Percentiles rank a stretch among this genome's conserved stretches.
Conservation (phyloP, 2,329 filamentous ascomycete species). For the Exophiala phaeomuriformis region DNA sequence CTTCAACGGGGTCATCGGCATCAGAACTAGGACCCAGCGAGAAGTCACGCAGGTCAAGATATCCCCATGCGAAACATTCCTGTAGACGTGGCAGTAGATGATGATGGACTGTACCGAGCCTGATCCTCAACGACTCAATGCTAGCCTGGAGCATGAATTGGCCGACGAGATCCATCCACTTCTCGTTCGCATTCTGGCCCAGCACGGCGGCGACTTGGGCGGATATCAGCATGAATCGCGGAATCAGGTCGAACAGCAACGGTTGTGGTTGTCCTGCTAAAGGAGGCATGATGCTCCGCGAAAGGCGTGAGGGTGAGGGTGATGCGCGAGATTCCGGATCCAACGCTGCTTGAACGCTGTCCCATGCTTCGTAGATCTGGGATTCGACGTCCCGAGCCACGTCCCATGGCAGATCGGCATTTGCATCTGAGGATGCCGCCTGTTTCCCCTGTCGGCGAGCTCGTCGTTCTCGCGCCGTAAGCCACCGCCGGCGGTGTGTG, state of each 20-base stretch:
- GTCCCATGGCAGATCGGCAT: not conserved
- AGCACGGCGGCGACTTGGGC: constrained; percentile 13
- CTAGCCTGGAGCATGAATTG: constrained; percentile 24
- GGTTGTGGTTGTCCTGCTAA: not conserved
- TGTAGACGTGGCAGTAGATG: constrained; percentile 10
- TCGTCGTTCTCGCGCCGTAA: not conserved
- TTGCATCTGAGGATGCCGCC: not conserved
- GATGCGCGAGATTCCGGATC: too few species aligned
- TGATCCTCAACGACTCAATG: constrained; percentile 10
- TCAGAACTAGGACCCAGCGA: too few species aligned
- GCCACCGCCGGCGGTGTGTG: constrained; percentile 8
- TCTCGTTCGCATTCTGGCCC: constrained; percentile 5
- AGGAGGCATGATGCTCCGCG: not conserved
- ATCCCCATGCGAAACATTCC: constrained; percentile 25
- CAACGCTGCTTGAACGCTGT: too few species aligned
- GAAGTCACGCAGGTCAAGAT: constrained; percentile 4
- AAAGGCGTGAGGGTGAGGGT: not conserved
- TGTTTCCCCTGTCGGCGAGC: constrained; percentile 1
- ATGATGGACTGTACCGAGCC: not conserved
- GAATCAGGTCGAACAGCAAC: constrained; percentile 15
- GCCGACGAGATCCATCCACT: constrained; percentile 22
- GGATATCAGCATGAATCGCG: constrained; percentile 23
- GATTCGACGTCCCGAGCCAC: not conserved
- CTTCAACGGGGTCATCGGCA: not conserved
- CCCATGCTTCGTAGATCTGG: constrained; percentile 9